Base-by-base conservation (phyloP, 192 early-diverging fungal genomes). In the Linderina pennispora region DNA sequence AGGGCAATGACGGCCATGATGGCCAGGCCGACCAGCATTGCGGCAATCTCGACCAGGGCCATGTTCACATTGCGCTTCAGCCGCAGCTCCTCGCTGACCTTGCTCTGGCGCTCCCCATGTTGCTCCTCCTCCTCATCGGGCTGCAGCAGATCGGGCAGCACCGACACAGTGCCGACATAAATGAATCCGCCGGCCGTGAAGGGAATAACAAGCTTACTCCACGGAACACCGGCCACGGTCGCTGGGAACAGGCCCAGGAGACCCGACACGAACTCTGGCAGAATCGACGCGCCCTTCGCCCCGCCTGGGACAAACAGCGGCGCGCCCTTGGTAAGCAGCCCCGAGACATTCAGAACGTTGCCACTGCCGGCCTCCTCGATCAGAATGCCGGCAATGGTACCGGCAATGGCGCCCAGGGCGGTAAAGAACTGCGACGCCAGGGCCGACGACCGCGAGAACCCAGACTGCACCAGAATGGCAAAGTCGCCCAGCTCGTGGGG, bases 401-500 rank as follows among this genome's bases (percentile, higher is more conserved):
- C 89, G 14, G 86, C 61, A 58, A 87, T 86, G 7, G 89, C 85
- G 20, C 89, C 89, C 34, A 90, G 66, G 0, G 89, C 87, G 7
- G 86, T 87, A 14, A 85, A 77, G 50, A 87, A 90, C 73, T 89
- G 86, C 10, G 86, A 82, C 26, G 82, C 54, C 72, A 89, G 71
- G 11, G 89, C 89, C 43, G 77, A 76, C 40, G 77, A 65, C 8
- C 83, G 77, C 31, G 85, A 81, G 42, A 91, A 86, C 0, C 89
- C 89, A 14, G 82, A 83, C 56, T 87, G 85, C 46, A 88, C 81
- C 44, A 91, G 71, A 36, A 91, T 90, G 11, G 89, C 87, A 80
- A 86, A 91, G 54, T 91, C 89, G 35, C 88, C 88, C 3, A 91
- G 82, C 70, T 90, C 85, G 49, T 91, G 89, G 4, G 89, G 89